These are phyloP conservation scores for Pythium brachiatum DNA, from an alignment of 352 stramenopile species.

Conservation along the genomic window DNA sequence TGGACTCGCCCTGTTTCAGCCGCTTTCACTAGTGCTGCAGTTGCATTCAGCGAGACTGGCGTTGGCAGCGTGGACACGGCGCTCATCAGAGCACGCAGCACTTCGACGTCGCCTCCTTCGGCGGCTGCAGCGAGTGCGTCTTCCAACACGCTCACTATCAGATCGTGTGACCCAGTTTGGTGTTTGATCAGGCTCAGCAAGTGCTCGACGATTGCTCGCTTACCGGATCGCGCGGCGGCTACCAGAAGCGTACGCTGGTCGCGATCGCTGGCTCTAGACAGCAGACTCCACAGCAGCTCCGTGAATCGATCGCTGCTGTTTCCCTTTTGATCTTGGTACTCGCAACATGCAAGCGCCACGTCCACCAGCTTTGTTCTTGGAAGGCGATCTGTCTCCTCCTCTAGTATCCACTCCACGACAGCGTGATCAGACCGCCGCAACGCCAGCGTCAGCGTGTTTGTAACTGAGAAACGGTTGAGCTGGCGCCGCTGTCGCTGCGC, in stretches of 20 bases:
- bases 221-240: not conserved
- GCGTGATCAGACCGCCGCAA: not conserved
- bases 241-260: not conserved
- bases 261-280: not conserved
- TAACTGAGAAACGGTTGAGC: slow-evolving; percentile 16
- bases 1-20: not conserved
- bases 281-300: not conserved
- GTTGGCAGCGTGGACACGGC: not conserved
- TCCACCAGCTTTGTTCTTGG: not conserved
- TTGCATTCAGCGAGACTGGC: not conserved
- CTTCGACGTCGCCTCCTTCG: not conserved
- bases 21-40: not conserved
- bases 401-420: slow-evolving; percentile 17
- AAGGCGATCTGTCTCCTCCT: not conserved
- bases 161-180: too few species aligned
- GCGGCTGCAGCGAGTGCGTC: not conserved
- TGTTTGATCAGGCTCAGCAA: too few species aligned
- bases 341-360: slow-evolving; percentile 3
- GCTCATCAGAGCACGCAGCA: not conserved
- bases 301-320: not conserved
- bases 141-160: not conserved
- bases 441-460: not conserved
- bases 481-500: not conserved
- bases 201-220: not conserved
- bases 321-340: not conserved